Base-by-base conservation (phyloP, 108 stramenopile species). In the Cyclotella kingstonii region DNA sequence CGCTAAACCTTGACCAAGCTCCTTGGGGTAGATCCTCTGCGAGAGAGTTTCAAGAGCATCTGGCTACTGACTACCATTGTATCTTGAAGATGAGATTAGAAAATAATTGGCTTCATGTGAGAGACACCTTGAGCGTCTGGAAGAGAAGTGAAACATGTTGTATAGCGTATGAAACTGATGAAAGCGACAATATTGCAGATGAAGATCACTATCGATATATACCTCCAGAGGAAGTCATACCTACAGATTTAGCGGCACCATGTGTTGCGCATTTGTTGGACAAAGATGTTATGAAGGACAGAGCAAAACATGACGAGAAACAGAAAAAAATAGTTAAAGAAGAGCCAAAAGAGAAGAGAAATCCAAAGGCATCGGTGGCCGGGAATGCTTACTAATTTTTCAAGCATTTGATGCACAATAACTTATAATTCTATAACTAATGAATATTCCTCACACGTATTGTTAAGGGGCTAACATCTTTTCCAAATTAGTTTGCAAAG, bases 21-120 rank as follows among this genome's bases (percentile, higher is more conserved):
- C 94, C 94, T 2, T 95, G 85, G 81, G 94, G 94, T 43, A 66
- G 94, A 47, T 85, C 87, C 1, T 86, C 85, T 3, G 73, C 84
- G 15, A 50, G 79, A 11, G 85, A 85, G 28, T 95, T 95, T 50
- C 90, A 90, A 66, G 76, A 86, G 49, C 61, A 78, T 29, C 60
- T 95, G 27, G 85, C 87, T 7, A 36, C 77, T 10, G 84, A 90
- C 38, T 95, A 80, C 70, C 94, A 95, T 65, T 95, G 94, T 44
- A 68, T 95, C n/a, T 53, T 88, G 11, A 83, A 82, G 40, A 75
- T 78, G 29, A 64, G 57, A 54, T 70, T 92, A 15, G 61, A 74
- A 23, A 83, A 70, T 55, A 79, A 79, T 30, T 95, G 94, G 94
- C 59, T 91, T 30, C 94, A 95, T 61, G 87, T 86, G 25, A 70